Conservation (phyloP, 768 basidiomycete genomes). For the Auricularia auricula-judae region DNA sequence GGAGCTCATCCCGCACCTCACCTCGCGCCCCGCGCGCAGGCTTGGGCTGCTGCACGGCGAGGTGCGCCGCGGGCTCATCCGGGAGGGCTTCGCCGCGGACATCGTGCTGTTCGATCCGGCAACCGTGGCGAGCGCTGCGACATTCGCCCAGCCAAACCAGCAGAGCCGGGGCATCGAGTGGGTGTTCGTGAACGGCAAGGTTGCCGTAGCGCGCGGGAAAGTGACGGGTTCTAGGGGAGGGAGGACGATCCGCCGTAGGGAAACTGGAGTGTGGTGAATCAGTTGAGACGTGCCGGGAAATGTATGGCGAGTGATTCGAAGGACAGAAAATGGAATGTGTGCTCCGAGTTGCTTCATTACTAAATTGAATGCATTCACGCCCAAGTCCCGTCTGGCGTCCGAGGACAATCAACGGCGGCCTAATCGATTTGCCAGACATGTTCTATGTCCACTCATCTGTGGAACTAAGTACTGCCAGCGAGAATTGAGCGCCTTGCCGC, state of each 20-base stretch:
- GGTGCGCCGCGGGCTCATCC: conserved; percentile 12
- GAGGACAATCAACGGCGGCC: too few species aligned
- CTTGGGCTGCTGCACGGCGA: conserved; percentile 12
- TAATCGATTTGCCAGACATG: too few species aligned
- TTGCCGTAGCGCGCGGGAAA: conserved; percentile 16
- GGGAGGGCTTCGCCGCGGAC: conserved; percentile 17
- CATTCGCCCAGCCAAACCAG: conserved; percentile 15
- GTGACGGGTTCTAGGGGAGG: conserved; percentile 8
- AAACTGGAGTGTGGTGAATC: too few species aligned
- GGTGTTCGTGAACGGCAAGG: conserved; percentile 19
- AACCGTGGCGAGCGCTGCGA: conserved; percentile 15
- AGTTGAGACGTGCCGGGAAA: too few species aligned
- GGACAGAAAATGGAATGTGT: too few species aligned
- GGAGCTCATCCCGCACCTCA: conserved; percentile 18
- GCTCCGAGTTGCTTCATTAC: too few species aligned
- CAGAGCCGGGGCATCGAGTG: conserved; percentile 15
- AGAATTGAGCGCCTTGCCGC: too few species aligned
- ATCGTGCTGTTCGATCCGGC: conserved; percentile 18
- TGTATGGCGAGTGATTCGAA: too few species aligned
- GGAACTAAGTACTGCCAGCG: too few species aligned
- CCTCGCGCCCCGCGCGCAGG: conserved; percentile 19
- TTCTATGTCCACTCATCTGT: too few species aligned
- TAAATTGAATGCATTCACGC: too few species aligned
- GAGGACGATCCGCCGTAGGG: neutral
- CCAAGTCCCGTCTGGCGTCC: too few species aligned